Evolutionary conservation across 768 basidiomycete species (phyloP).

Genomic region (Naematelia encephala): DNA sequence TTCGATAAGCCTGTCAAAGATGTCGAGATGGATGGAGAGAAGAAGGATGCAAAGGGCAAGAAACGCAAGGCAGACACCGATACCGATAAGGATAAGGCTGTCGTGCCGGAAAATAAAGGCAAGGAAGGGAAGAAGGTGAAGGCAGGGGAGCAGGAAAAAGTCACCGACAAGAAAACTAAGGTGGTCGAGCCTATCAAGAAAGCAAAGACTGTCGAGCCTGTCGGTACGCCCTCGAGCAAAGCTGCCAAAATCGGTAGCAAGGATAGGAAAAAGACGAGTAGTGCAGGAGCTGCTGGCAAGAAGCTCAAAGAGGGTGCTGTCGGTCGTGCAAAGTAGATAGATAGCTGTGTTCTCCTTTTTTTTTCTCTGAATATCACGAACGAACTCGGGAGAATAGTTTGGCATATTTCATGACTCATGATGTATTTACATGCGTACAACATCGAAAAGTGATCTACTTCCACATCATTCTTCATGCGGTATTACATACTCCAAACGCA

Average conservation of each 20-base stretch:
- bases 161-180: background rate
- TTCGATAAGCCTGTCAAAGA: constrained; percentile 56
- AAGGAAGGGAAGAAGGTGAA: constrained; percentile 12
- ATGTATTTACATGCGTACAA: background rate
- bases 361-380: too few relatives aligned
- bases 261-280: constrained; percentile 8
- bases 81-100: constrained; percentile 26
- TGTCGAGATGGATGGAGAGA: constrained; percentile 20
- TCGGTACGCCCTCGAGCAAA: constrained; percentile 8
- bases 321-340: constrained; percentile 21
- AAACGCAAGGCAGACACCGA: constrained; percentile 30
- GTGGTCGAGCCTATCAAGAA: constrained; percentile 3
- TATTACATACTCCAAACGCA: background rate
- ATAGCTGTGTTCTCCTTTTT: too few relatives aligned
- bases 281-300: constrained; percentile 52
- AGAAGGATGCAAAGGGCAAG: constrained; percentile 16
- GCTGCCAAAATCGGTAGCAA: background rate
- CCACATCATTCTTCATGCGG: background rate
- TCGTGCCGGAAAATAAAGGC: constrained; percentile 8
- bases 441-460: background rate
- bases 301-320: constrained; percentile 56
- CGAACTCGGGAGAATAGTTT: too few relatives aligned
- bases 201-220: constrained; percentile 1
- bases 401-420: too few relatives aligned
- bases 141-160: constrained; percentile 7